Conservation (phyloP, 73 alveolate genomes). For the Paramecium pentaurelia region DNA sequence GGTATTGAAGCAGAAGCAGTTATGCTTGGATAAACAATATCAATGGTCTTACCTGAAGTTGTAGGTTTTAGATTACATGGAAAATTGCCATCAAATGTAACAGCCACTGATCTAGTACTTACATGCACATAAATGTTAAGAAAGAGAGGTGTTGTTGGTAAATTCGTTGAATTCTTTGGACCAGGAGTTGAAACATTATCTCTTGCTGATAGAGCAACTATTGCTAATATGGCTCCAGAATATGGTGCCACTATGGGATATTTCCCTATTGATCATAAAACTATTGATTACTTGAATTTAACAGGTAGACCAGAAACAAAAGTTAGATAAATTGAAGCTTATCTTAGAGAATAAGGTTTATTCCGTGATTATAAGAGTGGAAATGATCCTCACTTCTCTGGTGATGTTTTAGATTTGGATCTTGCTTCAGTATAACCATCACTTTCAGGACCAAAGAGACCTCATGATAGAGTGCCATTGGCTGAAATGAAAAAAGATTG, state of each 20-base stretch:
- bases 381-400: constrained; percentile 63
- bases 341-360: constrained; percentile 66
- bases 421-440: constrained; percentile 80
- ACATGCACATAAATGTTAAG: constrained; percentile 85
- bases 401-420: constrained; percentile 85
- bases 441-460: constrained; percentile 94
- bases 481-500: constrained; percentile 73
- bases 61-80: constrained; percentile 90
- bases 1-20: constrained; percentile 96
- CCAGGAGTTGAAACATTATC: constrained; percentile 75
- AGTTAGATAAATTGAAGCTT: constrained; percentile 57
- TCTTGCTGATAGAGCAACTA: constrained; percentile 87
- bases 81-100: constrained; percentile 68
- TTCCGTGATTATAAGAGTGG: constrained; percentile 68
- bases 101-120: constrained; percentile 89
- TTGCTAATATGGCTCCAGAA: constrained; percentile 91
- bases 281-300: constrained; percentile 67
- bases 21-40: constrained; percentile 84
- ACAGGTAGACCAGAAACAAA: constrained; percentile 71
- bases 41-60: constrained; percentile 88
- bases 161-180: constrained; percentile 90
- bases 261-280: constrained; percentile 84
- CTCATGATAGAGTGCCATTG: constrained; percentile 86
- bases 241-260: constrained; percentile 91
- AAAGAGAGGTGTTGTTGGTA: constrained; percentile 83